Conservation (phyloP, 345 rosid species). For the Eucalyptus curtisii region DNA sequence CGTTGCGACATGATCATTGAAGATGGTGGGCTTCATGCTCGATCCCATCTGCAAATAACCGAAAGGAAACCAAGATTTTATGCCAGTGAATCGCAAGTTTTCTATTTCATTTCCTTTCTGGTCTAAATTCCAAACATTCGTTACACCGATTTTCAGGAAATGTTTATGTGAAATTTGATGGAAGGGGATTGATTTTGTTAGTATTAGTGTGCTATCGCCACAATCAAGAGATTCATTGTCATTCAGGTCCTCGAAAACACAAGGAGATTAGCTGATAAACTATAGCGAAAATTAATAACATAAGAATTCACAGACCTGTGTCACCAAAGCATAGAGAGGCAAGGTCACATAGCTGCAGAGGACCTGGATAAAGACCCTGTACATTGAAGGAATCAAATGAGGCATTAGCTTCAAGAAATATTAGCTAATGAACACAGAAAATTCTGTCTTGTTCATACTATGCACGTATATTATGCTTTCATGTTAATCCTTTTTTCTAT, state of each 20-base stretch:
- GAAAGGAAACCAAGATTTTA: not conserved
- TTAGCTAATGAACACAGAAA: not conserved
- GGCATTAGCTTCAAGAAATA: not conserved
- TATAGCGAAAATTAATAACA: not conserved
- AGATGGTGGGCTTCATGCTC: constrained; percentile 72
- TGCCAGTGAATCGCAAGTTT: not conserved
- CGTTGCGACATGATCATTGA: constrained; percentile 60
- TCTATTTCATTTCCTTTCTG: not conserved
- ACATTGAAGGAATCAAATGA: not conserved
- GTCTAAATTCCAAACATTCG: not conserved
- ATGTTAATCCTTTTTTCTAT: not conserved
- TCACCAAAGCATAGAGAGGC: constrained; percentile 43
- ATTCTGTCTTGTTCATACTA: not conserved
- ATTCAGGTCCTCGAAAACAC: not conserved
- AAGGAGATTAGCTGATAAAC: not conserved
- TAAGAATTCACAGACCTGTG: constrained; percentile 16
- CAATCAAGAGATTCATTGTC: not conserved
- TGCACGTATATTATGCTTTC: not conserved
- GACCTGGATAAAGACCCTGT: constrained; percentile 29
- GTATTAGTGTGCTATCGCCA: not conserved
- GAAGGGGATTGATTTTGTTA: not conserved
- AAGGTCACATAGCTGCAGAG: constrained; percentile 48
- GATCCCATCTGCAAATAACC: constrained; percentile 63
- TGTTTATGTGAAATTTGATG: not conserved
- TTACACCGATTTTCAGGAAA: not conserved